Evolutionary conservation across 2,329 filamentous ascomycete species (phyloP).

Genomic region (Lasiodiplodia gonubiensis): DNA sequence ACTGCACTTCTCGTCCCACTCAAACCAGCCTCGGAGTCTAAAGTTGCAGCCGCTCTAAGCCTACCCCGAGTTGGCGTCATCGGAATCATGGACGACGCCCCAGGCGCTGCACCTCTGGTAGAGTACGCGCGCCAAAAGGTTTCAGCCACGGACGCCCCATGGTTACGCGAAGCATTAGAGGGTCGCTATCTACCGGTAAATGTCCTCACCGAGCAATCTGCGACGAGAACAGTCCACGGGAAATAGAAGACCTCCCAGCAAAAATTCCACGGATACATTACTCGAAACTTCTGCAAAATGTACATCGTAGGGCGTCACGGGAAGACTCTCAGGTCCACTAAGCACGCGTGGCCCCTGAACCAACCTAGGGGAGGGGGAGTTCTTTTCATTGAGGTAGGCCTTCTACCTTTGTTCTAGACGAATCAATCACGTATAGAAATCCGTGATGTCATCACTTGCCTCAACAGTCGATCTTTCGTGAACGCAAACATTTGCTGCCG

Average conservation of each 20-base stretch:
- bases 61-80: slow-evolving; percentile 70
- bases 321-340: not conserved
- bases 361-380: not conserved
- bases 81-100: slow-evolving; percentile 63
- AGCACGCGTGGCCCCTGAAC: not conserved
- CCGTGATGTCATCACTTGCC: not conserved
- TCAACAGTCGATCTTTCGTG: not conserved
- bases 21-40: slow-evolving; percentile 64
- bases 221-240: not conserved
- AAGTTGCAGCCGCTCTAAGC: slow-evolving; percentile 62
- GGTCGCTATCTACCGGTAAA: slow-evolving; percentile 55
- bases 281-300: not conserved
- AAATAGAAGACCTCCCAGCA: not conserved
- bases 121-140: slow-evolving; percentile 63
- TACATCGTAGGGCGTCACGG: not conserved
- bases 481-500: not conserved
- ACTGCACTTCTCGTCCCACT: slow-evolving; percentile 66
- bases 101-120: slow-evolving; percentile 62
- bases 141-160: slow-evolving; percentile 58
- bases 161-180: slow-evolving; percentile 58
- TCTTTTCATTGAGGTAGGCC: not conserved
- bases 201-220: slow-evolving; percentile 38
- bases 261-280: not conserved
- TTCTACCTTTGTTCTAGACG: too few relatives aligned
- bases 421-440: not conserved